Conservation (phyloP, 1,284 basidiomycete genomes). For the Pholiota adiposa region DNA sequence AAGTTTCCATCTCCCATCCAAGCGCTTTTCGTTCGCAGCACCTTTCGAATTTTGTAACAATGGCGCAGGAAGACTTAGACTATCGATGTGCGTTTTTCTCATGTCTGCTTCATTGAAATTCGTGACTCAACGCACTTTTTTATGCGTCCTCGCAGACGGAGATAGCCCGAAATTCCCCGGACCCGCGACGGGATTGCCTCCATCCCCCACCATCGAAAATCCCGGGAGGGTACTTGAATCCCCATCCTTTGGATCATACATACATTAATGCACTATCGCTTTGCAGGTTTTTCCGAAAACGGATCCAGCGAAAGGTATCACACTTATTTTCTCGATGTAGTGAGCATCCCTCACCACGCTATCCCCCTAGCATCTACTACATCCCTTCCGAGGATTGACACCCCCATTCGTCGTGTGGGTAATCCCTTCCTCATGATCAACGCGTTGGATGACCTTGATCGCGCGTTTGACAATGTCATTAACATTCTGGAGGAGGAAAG, state of each 20-base stretch:
- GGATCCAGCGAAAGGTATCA: constrained; percentile 32
- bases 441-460: constrained; percentile 42
- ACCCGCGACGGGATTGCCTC: constrained; percentile 31
- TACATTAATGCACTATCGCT: not conserved
- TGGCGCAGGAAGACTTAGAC: not conserved
- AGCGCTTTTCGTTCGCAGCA: no score
- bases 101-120: not conserved
- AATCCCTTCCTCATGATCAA: constrained; percentile 45
- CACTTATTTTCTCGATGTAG: constrained; percentile 5
- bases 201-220: constrained; percentile 39
- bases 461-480: constrained; percentile 42
- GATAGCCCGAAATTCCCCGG: constrained; percentile 39
- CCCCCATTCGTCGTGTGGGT: constrained; percentile 34
- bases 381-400: constrained; percentile 7
- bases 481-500: constrained; percentile 42
- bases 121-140: not conserved
- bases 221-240: constrained; percentile 34
- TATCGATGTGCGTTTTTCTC: not conserved
- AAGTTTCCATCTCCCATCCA: no score
- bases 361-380: constrained; percentile 10
- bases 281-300: constrained; percentile 40
- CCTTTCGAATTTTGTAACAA: not conserved
- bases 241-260: not conserved
- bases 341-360: constrained; percentile 19
- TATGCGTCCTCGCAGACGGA: not conserved